Conservation (phyloP, 2,329 filamentous ascomycete genomes). For the Aspergillus novofumigatus region DNA sequence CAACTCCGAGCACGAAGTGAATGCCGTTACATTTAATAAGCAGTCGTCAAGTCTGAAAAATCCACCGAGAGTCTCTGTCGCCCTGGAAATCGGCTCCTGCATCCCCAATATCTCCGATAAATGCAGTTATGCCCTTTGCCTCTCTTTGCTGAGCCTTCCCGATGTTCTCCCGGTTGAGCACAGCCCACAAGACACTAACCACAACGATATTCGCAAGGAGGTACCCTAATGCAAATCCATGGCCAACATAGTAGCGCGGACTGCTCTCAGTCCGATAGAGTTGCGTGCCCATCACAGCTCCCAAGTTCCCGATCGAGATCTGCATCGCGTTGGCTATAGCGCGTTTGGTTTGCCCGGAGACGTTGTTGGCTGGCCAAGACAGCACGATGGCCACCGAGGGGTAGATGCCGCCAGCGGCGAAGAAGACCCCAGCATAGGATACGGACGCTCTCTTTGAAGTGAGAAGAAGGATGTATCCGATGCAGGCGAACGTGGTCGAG, state of each 20-base stretch:
- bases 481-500: conserved; percentile 52
- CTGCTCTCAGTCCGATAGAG: conserved; percentile 59
- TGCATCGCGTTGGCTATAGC: conserved; percentile 67
- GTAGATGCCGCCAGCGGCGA: conserved; percentile 65
- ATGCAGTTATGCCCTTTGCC: conserved; percentile 27
- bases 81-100: conserved; percentile 53
- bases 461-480: conserved; percentile 61
- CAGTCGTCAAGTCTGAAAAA: conserved; percentile 54
- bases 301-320: conserved; percentile 66
- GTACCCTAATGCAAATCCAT: conserved; percentile 64
- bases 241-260: conserved; percentile 62
- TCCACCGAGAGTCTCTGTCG: conserved; percentile 62
- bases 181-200: conserved; percentile 49
- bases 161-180: conserved; percentile 57
- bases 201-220: conserved; percentile 56
- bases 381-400: conserved; percentile 60
- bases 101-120: conserved; percentile 45
- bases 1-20: neutral
- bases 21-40: neutral
- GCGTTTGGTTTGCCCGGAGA: conserved; percentile 66
- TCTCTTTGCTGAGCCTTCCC: conserved; percentile 47
- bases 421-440: conserved; percentile 59
- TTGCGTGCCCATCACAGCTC: conserved; percentile 66
- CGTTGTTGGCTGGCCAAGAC: conserved; percentile 68
- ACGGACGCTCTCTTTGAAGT: conserved; percentile 52